Percentiles rank a stretch among this genome's conserved stretches.
These are phyloP conservation scores for Plasmodium gonderi DNA, from an alignment of 169 alveolate genomes.

Conservation along the genomic window DNA sequence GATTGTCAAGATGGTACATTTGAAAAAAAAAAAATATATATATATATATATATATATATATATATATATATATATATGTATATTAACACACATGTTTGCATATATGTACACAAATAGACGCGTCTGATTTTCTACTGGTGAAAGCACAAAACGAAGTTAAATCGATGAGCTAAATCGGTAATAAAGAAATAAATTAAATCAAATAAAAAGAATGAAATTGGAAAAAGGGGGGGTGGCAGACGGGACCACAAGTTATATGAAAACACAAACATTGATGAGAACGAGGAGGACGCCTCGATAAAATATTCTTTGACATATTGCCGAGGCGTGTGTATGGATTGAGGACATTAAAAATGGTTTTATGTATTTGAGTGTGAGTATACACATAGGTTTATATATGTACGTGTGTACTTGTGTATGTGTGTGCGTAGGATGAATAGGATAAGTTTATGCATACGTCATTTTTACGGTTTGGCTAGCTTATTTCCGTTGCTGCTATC, in stretches of 20 bases:
- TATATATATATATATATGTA: background rate
- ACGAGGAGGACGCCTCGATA: too few relatives aligned
- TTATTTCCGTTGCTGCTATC: background rate
- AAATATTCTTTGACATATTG: constrained; percentile 51
- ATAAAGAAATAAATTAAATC: background rate
- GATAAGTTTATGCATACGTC: background rate
- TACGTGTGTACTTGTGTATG: background rate
- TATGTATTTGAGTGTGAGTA: too few relatives aligned
- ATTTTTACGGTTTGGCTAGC: background rate
- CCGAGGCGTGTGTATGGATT: background rate
- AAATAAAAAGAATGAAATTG: background rate
- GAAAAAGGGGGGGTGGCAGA: too few relatives aligned
- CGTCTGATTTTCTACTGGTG: background rate
- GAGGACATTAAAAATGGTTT: background rate
- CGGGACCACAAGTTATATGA: constrained; percentile 43
- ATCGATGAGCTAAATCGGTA: background rate
- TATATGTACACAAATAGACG: background rate
- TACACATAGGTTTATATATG: background rate
- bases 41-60: background rate
- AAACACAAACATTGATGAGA: constrained; percentile 30
- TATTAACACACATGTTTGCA: background rate
- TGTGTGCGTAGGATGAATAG: background rate
- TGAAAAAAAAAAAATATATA: background rate
- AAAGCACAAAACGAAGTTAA: background rate
- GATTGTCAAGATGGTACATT: background rate